Base-by-base conservation (phyloP, 371 early-diverging fungal genomes). In the Rhizopus sp. region DNA sequence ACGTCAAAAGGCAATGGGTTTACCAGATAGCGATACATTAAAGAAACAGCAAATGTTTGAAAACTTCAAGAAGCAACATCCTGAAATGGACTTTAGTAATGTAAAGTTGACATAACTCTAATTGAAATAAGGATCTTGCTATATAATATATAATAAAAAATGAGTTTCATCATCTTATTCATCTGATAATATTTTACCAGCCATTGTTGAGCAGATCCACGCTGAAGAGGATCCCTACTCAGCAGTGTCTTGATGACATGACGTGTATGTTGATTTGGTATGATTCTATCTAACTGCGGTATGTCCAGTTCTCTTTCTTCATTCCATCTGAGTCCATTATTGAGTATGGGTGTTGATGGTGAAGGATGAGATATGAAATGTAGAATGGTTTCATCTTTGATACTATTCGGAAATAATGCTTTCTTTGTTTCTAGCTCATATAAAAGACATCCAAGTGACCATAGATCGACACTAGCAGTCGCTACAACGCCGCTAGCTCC, bases 21-120 rank as follows among this genome's bases (percentile, higher is more conserved):
- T 82, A 53, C 95, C 95, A 4, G 80, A 90, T 30, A 91, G 91
- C 65, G 97, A 96, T 46, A 88, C 92, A 23, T 55, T 84, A 39
- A 84, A 89, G 69, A 93, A 94, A 69, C 78, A 80, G 41, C 87
- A 91, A 7, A 84, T 90, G 57, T 78, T 96, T 46, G 78, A 85
- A 58, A 88, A 88, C 59, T 95, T 94, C 75, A 80, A 93, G 69
- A 57, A 70, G 30, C 82, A 81, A 48, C 80, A 80, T 52, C 80
- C 80, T 2, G 80, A 80, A 52, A 71, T 80, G 77, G 77, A 80
- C 56, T 77, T 80, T 65, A 77, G 80, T 63, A 61, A 54, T 46
- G 59, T 59, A 23, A 66, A 66, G n/a, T 57, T 66, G 23, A 23
- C 23, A 23, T 23, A 23, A 23, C 23, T 23, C 23, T 42, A 17